A percentile compares a stretch with the other conserved stretches of the same genome.
Evolutionary conservation across 2,329 filamentous ascomycete genomes (phyloP).

Genomic region (Scortechinia acanthostroma): DNA sequence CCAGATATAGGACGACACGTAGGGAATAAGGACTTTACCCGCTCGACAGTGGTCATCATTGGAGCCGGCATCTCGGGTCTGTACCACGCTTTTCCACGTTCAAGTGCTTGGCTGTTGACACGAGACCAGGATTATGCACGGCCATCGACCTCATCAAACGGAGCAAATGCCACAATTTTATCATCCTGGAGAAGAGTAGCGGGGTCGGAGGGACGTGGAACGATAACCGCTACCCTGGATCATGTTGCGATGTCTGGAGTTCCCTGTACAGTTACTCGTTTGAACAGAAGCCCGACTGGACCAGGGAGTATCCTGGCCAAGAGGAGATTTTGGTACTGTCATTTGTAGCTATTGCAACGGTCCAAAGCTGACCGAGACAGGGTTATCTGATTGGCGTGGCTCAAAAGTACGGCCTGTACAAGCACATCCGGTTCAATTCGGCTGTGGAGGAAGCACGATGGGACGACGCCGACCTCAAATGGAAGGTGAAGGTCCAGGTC

Average conservation of each 20-base stretch:
- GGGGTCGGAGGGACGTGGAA: constrained; percentile 43
- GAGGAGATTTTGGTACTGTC: constrained; percentile 48
- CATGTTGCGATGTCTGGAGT: constrained; percentile 44
- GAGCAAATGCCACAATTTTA: constrained; percentile 41
- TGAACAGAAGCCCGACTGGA: constrained; percentile 50
- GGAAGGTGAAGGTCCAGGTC: constrained; percentile 38
- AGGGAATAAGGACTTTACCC: neutral
- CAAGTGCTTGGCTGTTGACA: neutral
- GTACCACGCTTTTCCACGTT: constrained; percentile 2
- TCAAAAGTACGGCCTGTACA: constrained; percentile 42
- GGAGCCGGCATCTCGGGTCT: constrained; percentile 43
- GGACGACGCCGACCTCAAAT: constrained; percentile 41
- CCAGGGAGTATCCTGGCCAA: constrained; percentile 47
- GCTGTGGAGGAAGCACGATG: constrained; percentile 41
- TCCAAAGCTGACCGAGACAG: too few species aligned
- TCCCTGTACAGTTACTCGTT: constrained; percentile 53
- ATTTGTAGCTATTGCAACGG: too few species aligned
- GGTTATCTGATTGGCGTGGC: constrained; percentile 42
- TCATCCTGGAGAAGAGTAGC: constrained; percentile 46
- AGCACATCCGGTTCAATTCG: constrained; percentile 49
- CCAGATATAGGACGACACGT: too few species aligned
- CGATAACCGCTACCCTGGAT: constrained; percentile 48
- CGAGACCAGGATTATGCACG: constrained; percentile 37
- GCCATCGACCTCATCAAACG: constrained; percentile 46
- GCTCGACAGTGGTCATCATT: constrained; percentile 40